Evolutionary conservation across 805 yeast genomes (phyloP).

Genomic region (Ogataea thermomethanolica): DNA sequence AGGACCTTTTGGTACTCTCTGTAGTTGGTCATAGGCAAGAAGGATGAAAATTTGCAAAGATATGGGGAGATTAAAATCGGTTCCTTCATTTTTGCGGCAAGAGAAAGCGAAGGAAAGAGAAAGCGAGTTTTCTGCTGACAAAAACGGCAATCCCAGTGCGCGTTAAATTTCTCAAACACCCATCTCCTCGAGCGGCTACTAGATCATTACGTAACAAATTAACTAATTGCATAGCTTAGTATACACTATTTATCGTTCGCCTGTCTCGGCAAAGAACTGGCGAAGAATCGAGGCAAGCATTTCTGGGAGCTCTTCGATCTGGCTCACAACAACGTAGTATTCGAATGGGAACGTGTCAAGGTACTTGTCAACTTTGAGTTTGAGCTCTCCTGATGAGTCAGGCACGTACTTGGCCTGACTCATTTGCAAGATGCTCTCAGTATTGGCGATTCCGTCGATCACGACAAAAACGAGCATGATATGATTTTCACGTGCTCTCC

Average conservation of each 20-base stretch:
- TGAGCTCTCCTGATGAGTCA: constrained; percentile 65
- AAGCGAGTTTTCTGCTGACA: neutral
- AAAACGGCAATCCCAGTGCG: too few species aligned
- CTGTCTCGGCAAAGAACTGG: constrained; percentile 77
- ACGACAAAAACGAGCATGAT: constrained; percentile 94
- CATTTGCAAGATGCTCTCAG: constrained; percentile 90
- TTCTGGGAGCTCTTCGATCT: constrained; percentile 85
- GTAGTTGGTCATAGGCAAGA: constrained; percentile 26
- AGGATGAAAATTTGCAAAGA: constrained; percentile 5
- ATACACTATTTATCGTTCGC: constrained; percentile 2
- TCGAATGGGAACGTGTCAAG: constrained; percentile 96
- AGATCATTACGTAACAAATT: neutral
- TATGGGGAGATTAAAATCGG: constrained; percentile 2
- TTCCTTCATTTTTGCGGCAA: neutral
- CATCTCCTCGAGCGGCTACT: neutral
- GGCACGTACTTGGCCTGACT: constrained; percentile 82
- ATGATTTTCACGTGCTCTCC: constrained; percentile 87
- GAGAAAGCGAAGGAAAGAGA: constrained; percentile 10
- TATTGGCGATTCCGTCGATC: constrained; percentile 81
- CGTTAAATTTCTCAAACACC: too few species aligned
- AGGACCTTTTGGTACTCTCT: constrained; percentile 34
- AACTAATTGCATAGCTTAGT: neutral
- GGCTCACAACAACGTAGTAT: constrained; percentile 88
- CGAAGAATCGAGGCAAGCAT: constrained; percentile 86
- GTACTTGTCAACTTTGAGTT: constrained; percentile 75